These are phyloP conservation scores for Termitomyces sp. DNA, from an alignment of 768 basidiomycete genomes.

Conservation along the genomic window DNA sequence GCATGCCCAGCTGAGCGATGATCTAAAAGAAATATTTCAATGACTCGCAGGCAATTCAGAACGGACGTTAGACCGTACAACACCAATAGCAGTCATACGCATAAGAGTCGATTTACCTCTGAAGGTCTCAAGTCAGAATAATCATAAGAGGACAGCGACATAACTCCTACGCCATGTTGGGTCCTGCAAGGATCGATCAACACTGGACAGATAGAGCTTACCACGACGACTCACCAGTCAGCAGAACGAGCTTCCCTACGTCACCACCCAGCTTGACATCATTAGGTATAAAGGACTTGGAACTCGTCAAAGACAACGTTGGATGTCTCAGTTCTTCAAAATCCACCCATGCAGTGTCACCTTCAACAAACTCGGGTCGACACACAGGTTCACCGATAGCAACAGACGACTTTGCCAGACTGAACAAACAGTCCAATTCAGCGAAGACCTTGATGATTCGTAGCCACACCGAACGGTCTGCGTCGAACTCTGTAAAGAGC, in stretches of 20 bases:
- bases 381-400: slow-evolving; percentile 94
- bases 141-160: not conserved
- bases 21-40: slow-evolving; percentile 36
- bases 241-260: slow-evolving; percentile 67
- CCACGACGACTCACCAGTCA: slow-evolving; percentile 63
- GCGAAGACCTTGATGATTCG: slow-evolving; percentile 81
- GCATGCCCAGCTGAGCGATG: slow-evolving; percentile 95
- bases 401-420: slow-evolving; percentile 82
- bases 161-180: slow-evolving; percentile 76
- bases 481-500: slow-evolving; percentile 76
- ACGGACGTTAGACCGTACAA: slow-evolving; percentile 42
- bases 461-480: slow-evolving; percentile 76
- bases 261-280: slow-evolving; percentile 80
- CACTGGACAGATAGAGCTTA: not conserved
- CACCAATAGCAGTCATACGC: slow-evolving; percentile 94
- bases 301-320: slow-evolving; percentile 56
- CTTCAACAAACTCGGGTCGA: slow-evolving; percentile 82
- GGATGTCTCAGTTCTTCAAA: slow-evolving; percentile 92
- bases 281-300: slow-evolving; percentile 88
- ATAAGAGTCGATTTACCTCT: slow-evolving; percentile 80
- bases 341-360: slow-evolving; percentile 73
- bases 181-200: slow-evolving; percentile 38
- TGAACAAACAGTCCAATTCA: slow-evolving; percentile 95
- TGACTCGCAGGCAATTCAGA: not conserved
- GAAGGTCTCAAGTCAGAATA: slow-evolving; percentile 5